phyloP scores from a whole-genome alignment of 139 green algal species.

The Yamagishiella unicocca region DNA sequence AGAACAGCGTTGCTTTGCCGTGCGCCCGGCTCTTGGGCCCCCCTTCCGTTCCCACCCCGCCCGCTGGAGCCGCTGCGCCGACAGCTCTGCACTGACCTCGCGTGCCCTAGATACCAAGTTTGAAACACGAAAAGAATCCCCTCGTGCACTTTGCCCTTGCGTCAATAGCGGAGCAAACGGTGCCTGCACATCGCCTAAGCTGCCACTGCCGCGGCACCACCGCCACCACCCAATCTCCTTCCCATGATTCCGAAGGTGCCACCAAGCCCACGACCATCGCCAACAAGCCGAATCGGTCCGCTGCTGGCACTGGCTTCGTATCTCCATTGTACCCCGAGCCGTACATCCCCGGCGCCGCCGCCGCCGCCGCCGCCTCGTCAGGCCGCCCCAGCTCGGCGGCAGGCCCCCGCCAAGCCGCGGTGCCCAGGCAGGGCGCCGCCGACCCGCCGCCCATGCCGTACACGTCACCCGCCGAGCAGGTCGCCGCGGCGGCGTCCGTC shows the following conservation, averaged over 20 bases:
- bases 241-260: background rate
- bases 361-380: background rate
- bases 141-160: too few species aligned
- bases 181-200: background rate
- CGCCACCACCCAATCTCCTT: background rate
- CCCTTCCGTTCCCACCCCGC: background rate
- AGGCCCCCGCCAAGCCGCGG: background rate
- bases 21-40: background rate
- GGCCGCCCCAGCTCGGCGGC: background rate
- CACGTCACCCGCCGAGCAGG: background rate
- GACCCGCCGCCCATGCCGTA: background rate
- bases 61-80: too few species aligned
- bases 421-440: background rate
- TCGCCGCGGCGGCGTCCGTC: background rate
- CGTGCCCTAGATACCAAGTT: too few species aligned
- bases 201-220: background rate
- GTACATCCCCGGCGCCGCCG: background rate
- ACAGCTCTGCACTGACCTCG: too few species aligned
- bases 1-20: background rate
- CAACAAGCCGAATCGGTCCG: background rate
- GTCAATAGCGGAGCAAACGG: background rate
- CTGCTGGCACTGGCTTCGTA: background rate
- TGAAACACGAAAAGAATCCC: too few species aligned
- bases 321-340: background rate
- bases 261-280: background rate